These are phyloP conservation scores for Fusarium albosuccineum DNA, from an alignment of 2,329 filamentous ascomycete species.

Conservation along the genomic window DNA sequence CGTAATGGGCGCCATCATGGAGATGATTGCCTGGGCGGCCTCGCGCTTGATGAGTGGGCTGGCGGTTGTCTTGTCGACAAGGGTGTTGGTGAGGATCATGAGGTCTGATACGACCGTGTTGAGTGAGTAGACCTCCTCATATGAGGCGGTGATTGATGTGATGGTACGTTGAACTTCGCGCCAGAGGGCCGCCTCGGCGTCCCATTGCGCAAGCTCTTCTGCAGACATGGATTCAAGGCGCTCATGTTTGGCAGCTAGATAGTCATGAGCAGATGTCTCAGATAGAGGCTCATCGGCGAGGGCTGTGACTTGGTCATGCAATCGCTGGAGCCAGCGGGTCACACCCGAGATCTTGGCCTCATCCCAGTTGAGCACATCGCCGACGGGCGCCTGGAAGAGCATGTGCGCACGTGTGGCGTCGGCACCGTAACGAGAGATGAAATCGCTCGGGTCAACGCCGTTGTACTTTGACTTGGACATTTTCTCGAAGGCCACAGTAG, in stretches of 20 bases:
- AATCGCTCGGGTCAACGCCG: slow-evolving; percentile 82
- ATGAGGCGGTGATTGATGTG: slow-evolving; percentile 73
- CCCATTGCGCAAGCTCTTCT: slow-evolving; percentile 55
- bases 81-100: slow-evolving; percentile 81
- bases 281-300: slow-evolving; percentile 34
- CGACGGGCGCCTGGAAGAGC: slow-evolving; percentile 88
- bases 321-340: slow-evolving; percentile 80
- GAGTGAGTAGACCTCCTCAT: slow-evolving; percentile 78
- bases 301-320: slow-evolving; percentile 69
- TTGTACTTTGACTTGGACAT: slow-evolving; percentile 98
- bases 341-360: slow-evolving; percentile 84
- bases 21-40: slow-evolving; percentile 70
- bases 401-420: slow-evolving; percentile 89
- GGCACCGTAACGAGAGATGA: slow-evolving; percentile 81
- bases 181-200: slow-evolving; percentile 68
- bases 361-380: slow-evolving; percentile 89
- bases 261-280: slow-evolving; percentile 44
- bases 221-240: slow-evolving; percentile 49
- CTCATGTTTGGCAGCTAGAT: slow-evolving; percentile 54
- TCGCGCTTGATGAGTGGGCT: slow-evolving; percentile 61
- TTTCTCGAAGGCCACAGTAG: slow-evolving; percentile 82
- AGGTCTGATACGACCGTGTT: slow-evolving; percentile 89
- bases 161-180: slow-evolving; percentile 77
- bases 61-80: slow-evolving; percentile 61
- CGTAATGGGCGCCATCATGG: slow-evolving; percentile 82